Evolutionary conservation across 352 stramenopile genomes (phyloP), one percentile per base, ranked within the genome.

Genomic region (Phytophthora tentaculata): DNA sequence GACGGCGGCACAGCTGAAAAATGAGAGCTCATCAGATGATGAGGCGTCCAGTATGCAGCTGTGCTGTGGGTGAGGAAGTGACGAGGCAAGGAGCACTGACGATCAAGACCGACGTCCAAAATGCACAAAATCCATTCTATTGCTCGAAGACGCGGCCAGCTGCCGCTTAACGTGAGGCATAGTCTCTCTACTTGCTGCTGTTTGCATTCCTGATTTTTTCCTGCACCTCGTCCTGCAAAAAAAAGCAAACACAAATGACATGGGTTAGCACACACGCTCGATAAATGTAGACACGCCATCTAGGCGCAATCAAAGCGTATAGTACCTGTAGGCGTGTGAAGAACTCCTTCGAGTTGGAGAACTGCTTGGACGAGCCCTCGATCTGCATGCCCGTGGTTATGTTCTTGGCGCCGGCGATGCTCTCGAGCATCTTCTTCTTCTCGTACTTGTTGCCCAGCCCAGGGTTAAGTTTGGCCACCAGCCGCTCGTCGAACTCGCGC

Each of bases 401-500:
- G 68, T 94, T 96, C 75, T 91, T 92, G 77, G 84, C 83, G 54
- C 73, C 76, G 23, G 83, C 80, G 39, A 96, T 77, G 66, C 78
- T 92, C 71, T 96, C 83, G 64, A 94, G 77, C 79, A 96, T 84
- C 64, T 96, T 97, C 84, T 89, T 96, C 76, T 98, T 98, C 67
- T 97, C 95, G 81, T 98, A 98, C 59, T 97, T 97, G 81, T 98
- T 98, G 65, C 94, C 94, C 35, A 98, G 79, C 0, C 94, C 94
- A n/a, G 95, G 94, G 74, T 98, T 94, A 64, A 98, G 83, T 76
- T 97, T 97, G 39, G 94, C 95, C 74, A 98, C 89, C 14, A 98
- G 80, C 50, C 88, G 91, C 68, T 98, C 91, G 76, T 98, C 92
- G 22, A 92, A 92, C 22, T 92, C 81, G 54, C 88, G 93, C 64